Base-by-base conservation (phyloP, 805 yeast genomes). In the Suhomyces sp. region DNA sequence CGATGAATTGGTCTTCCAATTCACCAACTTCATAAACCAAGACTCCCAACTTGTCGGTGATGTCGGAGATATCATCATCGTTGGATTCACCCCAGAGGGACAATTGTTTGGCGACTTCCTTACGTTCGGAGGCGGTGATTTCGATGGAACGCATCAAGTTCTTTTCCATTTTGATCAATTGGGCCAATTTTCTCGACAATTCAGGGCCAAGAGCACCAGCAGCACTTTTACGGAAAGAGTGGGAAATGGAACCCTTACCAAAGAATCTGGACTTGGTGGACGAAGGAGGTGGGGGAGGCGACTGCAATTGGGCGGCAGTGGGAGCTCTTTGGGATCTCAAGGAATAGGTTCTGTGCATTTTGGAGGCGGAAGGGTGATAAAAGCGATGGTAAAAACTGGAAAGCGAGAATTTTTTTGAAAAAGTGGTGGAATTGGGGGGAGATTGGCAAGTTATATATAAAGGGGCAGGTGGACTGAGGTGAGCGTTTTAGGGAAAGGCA, bases 41-140 rank as follows among this genome's bases (percentile, higher is more conserved):
- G 37, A 91, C 97, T 61, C 98, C 98, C 63, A 91, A 78, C 70
- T 93, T 90, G 70, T 91, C 98, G 50, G 98, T 91, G 47, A 91
- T 88, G 65, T 91, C 98, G 43, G 93, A 81, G 38, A 91, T 95
- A 56, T 91, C 98, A 56, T 91, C 98, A 62, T 91, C 98, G 60
- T 90, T 88, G 60, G 84, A 95, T 65, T 86, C 96, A 71, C 98
- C 98, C 98, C 98, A 91, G 50, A 83, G 64, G 22, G 97, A 88
- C 63, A 91, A 78, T 74, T 91, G 98, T 74, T 88, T 90, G 54
- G 98, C 98, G 51, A 90, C 96, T 56, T 84, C 90, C 63, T 90
- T 82, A 65, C 97, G 81, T 74, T 93, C 98, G 55, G 84, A 79
- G 51, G 97, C 88, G 41, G 88, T 90, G 47, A 87, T 74, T 72